These are phyloP conservation scores for Botrytis squamosa DNA, from an alignment of 2,329 filamentous ascomycete species.

Conservation along the genomic window DNA sequence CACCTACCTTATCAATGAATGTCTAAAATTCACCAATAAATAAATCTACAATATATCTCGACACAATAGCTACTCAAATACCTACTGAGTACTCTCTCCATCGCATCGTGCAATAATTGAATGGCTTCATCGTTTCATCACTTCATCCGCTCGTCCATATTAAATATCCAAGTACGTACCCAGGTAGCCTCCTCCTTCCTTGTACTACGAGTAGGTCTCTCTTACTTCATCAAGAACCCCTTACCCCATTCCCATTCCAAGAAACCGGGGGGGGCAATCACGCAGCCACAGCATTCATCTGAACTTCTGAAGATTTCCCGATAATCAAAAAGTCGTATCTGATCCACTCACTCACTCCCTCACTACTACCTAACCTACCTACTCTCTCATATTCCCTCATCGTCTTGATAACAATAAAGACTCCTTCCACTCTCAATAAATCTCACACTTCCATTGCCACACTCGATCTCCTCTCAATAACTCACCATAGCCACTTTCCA, in stretches of 20 bases:
- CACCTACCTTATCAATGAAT: background rate
- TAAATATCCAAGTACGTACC: background rate
- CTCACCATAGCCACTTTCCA: background rate
- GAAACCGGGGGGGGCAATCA: conserved; percentile 18
- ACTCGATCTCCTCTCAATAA: background rate
- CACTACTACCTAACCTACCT: background rate
- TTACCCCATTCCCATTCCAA: conserved; percentile 6
- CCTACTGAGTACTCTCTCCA: no score
- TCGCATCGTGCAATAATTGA: no score
- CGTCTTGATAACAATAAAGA: background rate
- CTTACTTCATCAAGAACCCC: conserved; percentile 5
- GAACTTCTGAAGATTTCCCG: conserved; percentile 8
- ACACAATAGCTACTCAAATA: background rate
- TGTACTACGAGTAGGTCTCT: background rate
- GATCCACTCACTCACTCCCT: conserved; percentile 2
- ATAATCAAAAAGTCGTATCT: conserved; percentile 10
- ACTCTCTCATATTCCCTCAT: background rate
- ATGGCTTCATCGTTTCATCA: background rate
- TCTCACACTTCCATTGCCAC: background rate
- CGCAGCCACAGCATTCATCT: conserved; percentile 21
- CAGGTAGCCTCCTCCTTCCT: background rate
- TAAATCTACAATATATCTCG: no score
- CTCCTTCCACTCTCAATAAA: background rate
- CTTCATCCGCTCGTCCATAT: background rate
- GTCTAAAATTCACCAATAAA: background rate